Evolutionary conservation across 2,329 filamentous ascomycete genomes (phyloP).

Genomic region (Hymenotorrendiella dingleyae): DNA sequence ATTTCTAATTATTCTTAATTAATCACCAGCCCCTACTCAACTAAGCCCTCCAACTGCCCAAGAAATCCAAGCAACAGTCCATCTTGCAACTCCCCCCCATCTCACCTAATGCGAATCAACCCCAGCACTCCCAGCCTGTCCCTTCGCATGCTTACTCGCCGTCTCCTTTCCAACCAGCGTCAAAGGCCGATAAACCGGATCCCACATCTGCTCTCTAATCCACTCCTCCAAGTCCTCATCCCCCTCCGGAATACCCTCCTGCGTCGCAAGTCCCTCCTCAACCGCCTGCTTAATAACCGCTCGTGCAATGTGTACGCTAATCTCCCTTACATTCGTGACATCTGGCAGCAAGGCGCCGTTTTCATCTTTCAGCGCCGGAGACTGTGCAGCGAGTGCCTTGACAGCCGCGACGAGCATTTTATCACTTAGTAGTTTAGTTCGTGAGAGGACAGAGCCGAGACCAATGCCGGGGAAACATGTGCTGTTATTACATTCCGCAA

Average conservation of each 20-base stretch:
- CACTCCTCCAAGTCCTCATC: conserved; percentile 40
- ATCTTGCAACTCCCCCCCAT: no score
- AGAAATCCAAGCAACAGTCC: no score
- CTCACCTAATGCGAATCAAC: conserved; percentile 30
- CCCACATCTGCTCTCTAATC: conserved; percentile 78
- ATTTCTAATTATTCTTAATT: no score
- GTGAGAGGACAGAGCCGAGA: conserved; percentile 68
- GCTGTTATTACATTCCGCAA: conserved; percentile 84
- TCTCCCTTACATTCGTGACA: conserved; percentile 65
- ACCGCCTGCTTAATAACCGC: conserved; percentile 69
- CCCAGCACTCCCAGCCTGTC: conserved; percentile 44
- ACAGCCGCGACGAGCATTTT: conserved; percentile 79
- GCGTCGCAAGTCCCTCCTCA: conserved; percentile 60
- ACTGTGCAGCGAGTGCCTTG: conserved; percentile 63
- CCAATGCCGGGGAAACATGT: conserved; percentile 83
- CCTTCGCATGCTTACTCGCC: conserved; percentile 54
- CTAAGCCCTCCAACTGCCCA: no score
- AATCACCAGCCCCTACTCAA: no score
- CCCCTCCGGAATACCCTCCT: conserved; percentile 55
- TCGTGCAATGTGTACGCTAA: conserved; percentile 72
- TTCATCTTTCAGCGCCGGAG: conserved; percentile 60
- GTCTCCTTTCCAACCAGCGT: conserved; percentile 46
- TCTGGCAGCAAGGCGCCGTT: conserved; percentile 68
- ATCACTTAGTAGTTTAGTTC: conserved; percentile 62
- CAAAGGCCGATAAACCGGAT: conserved; percentile 61